Evolutionary conservation across 345 rosid genomes (phyloP).

Genomic region (Boechera retrofracta): DNA sequence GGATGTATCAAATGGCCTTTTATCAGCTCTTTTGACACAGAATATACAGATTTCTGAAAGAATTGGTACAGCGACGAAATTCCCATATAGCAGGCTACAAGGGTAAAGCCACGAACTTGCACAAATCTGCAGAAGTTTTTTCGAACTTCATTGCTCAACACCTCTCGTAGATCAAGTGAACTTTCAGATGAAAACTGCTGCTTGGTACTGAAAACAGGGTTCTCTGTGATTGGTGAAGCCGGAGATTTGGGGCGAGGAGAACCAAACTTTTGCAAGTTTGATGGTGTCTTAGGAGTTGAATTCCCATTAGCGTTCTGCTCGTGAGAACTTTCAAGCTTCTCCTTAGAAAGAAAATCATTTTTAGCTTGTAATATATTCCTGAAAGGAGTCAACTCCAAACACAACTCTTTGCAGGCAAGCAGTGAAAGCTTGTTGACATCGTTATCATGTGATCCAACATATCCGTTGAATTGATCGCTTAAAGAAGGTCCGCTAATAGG

Average conservation of each 20-base stretch:
- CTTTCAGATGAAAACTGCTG: constrained; percentile 37
- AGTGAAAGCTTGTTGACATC: constrained; percentile 44
- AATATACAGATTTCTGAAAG: constrained; percentile 61
- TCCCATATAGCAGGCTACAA: constrained; percentile 69
- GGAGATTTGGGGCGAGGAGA: constrained; percentile 46
- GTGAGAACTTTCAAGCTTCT: constrained; percentile 48
- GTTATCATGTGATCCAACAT: constrained; percentile 20
- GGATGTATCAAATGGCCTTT: constrained; percentile 28
- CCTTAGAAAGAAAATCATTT: constrained; percentile 19
- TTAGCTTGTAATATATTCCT: constrained; percentile 40
- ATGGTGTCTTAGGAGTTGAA: constrained; percentile 69
- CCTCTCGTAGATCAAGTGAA: constrained; percentile 56
- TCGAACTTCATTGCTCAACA: constrained; percentile 70
- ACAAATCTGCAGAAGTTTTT: constrained; percentile 65
- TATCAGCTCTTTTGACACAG: constrained; percentile 50
- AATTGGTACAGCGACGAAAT: constrained; percentile 67
- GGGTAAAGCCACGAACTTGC: constrained; percentile 67
- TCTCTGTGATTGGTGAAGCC: constrained; percentile 51
- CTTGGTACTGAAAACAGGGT: constrained; percentile 43
- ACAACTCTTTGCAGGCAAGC: constrained; percentile 62
- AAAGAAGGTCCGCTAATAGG: constrained; percentile 51
- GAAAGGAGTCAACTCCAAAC: constrained; percentile 62
- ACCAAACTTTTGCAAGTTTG: constrained; percentile 47
- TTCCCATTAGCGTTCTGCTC: constrained; percentile 49
- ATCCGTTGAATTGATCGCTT: constrained; percentile 42